Base-by-base conservation (phyloP, 768 basidiomycete genomes). In the Steccherinum ochraceum region DNA sequence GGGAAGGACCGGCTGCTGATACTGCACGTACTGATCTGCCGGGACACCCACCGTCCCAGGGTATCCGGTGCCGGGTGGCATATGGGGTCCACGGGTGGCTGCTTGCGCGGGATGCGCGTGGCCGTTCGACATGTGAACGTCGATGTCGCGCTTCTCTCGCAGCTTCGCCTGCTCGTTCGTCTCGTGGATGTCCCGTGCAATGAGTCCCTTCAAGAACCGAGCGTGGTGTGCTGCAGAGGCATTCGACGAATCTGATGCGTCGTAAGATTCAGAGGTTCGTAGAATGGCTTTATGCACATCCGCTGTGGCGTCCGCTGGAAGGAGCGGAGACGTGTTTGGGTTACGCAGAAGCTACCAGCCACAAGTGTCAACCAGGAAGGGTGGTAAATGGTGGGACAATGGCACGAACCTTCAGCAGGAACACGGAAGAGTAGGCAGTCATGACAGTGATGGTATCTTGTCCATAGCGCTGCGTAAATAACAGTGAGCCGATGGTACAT, bases 391-490 rank as follows among this genome's bases (percentile, higher is more conserved):
- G 48, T 11, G 26, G 48, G 19, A 23, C 48, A 49, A 48, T 5
- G 45, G 35, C n/a, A 57, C 67, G 48, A 62, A 86, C 90, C 75
- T 77, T 84, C 56, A 92, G 70, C 56, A 93, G 69, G 61, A 89
- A 85, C 27, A 92, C 81, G n/a, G 89, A 89, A 44, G 85, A 81
- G 60, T 92, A 92, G 20, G 88, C 90, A 18, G 86, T 86, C 89
- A 92, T 92, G 43, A 86, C 80, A 5, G 85, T 83, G 54, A 89
- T 81, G 3, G 86, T 84, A 62, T 92, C 89, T 70, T 92, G 90
- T 5, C 86, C 80, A 58, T 92, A 93, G 43, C 84, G 84, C 89
- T 91, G 63, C 5, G 23, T 13, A 50, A 45, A 41, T 52, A 53
- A 13, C 40, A 53, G 40, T 60, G 27, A 59, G 56, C 45, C 19